These are phyloP conservation scores for Pecoramyces ruminantium DNA, from an alignment of 192 early-diverging fungal genomes.

Conservation along the genomic window DNA sequence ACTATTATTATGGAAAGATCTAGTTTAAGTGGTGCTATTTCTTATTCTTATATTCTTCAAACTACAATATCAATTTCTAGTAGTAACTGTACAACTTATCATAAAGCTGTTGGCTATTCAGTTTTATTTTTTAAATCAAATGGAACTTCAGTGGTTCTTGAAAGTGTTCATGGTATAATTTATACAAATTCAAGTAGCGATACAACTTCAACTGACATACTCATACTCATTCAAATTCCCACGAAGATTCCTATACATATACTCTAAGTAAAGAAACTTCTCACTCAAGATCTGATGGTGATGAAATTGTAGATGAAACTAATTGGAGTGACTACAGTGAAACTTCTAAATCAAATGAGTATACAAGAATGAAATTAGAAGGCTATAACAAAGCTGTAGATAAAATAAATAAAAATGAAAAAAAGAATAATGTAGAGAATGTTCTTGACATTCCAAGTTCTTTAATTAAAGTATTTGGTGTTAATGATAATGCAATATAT, in stretches of 20 bases:
- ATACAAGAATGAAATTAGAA: too few species aligned
- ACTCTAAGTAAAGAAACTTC: too few species aligned
- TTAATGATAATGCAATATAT: too few species aligned
- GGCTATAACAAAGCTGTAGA: too few species aligned
- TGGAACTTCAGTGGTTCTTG: background rate
- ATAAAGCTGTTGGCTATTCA: background rate
- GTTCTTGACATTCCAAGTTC: too few species aligned
- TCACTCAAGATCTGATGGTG: too few species aligned
- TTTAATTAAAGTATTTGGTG: too few species aligned
- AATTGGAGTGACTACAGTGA: too few species aligned
- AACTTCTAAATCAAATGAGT: too few species aligned
- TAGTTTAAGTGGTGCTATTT: background rate
- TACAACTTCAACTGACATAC: background rate
- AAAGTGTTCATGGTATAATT: background rate
- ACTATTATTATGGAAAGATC: background rate
- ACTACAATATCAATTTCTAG: background rate
- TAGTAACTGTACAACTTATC: background rate
- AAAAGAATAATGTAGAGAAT: too few species aligned
- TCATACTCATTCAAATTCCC: background rate
- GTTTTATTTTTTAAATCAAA: background rate
- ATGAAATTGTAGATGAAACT: too few species aligned
- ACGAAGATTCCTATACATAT: background rate
- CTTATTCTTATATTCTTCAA: background rate
- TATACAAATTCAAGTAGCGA: background rate
- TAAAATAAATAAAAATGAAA: too few species aligned